Evolutionary conservation across 1,139 yeast genomes (phyloP).

Genomic region (Ogataea hybrid): DNA sequence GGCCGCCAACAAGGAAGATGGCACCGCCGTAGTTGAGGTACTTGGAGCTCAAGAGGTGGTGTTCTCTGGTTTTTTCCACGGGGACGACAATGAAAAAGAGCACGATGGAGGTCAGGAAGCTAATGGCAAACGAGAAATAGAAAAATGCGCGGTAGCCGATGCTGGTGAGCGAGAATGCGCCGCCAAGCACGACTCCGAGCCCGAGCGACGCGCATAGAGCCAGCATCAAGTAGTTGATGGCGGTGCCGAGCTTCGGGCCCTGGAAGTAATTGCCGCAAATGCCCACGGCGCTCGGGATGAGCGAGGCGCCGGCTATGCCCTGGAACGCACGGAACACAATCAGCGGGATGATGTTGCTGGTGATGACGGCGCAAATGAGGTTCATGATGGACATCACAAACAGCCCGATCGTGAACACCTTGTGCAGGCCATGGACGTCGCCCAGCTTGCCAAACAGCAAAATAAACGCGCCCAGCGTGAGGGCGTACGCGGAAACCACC

Average conservation of each 20-base stretch:
- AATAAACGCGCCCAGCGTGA: conserved; percentile 38
- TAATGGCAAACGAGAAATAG: conserved; percentile 32
- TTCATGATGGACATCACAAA: conserved; percentile 28
- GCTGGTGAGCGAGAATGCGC: conserved; percentile 33
- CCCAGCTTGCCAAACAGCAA: too few species aligned
- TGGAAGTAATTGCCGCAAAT: conserved; percentile 32
- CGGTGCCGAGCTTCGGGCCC: conserved; percentile 27
- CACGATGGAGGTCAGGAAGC: conserved; percentile 12
- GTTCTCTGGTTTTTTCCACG: conserved; percentile 23
- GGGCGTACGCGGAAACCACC: conserved; percentile 38
- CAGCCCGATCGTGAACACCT: conserved; percentile 25
- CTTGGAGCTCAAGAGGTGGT: conserved; percentile 17
- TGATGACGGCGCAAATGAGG: conserved; percentile 33
- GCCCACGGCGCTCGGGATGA: conserved; percentile 35
- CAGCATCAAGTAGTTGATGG: conserved; percentile 27
- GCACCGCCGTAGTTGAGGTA: conserved; percentile 33
- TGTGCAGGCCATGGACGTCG: conserved; percentile 36
- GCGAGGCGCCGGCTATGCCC: conserved; percentile 38
- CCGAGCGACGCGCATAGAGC: conserved; percentile 30
- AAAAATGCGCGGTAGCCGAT: conserved; percentile 36
- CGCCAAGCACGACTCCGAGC: conserved; percentile 36
- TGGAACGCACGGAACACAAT: conserved; percentile 38
- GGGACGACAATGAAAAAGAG: conserved; percentile 28
- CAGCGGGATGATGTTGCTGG: conserved; percentile 30
- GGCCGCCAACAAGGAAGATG: conserved; percentile 29